A percentile compares a stretch with the other conserved stretches of the same genome.
phyloP scores from a whole-genome alignment of 257 asterid species.

The Leonotis leonurus region DNA sequence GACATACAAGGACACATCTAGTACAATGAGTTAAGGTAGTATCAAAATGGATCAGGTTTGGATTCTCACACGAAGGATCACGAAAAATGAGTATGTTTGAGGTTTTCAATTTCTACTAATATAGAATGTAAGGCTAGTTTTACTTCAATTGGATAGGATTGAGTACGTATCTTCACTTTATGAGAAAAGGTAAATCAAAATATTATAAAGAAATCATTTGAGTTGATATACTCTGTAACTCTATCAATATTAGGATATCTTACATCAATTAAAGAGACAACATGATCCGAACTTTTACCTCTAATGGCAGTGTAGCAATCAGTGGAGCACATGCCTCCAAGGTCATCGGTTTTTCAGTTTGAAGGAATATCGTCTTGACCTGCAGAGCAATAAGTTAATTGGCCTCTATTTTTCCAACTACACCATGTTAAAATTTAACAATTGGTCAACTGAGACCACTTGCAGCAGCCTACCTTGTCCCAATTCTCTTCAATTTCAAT shows the following conservation, averaged over 20 bases:
- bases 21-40: not conserved
- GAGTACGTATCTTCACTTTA: not conserved
- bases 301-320: slow-evolving; percentile 86
- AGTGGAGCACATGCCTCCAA: slow-evolving; percentile 85
- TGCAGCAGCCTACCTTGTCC: slow-evolving; percentile 62
- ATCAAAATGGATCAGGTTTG: not conserved
- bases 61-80: not conserved
- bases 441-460: slow-evolving; percentile 5
- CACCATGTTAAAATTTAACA: not conserved
- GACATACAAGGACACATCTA: not conserved
- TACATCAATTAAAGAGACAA: not conserved
- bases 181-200: too few species aligned
- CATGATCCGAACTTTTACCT: slow-evolving; percentile 36
- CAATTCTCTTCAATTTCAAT: slow-evolving; percentile 94
- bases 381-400: slow-evolving; percentile 22
- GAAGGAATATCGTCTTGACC: slow-evolving; percentile 78
- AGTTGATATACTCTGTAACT: not conserved
- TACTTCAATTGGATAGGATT: not conserved
- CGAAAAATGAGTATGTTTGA: not conserved
- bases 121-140: not conserved
- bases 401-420: not conserved
- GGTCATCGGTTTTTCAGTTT: slow-evolving; percentile 70
- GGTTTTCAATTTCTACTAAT: not conserved
- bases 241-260: slow-evolving; percentile 1
- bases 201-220: not conserved